A percentile compares a stretch with the other conserved stretches of the same genome.
These are phyloP conservation scores for Phoenix dactylifera DNA, from an alignment of 176 grass and related monocot species.

Conservation along the genomic window DNA sequence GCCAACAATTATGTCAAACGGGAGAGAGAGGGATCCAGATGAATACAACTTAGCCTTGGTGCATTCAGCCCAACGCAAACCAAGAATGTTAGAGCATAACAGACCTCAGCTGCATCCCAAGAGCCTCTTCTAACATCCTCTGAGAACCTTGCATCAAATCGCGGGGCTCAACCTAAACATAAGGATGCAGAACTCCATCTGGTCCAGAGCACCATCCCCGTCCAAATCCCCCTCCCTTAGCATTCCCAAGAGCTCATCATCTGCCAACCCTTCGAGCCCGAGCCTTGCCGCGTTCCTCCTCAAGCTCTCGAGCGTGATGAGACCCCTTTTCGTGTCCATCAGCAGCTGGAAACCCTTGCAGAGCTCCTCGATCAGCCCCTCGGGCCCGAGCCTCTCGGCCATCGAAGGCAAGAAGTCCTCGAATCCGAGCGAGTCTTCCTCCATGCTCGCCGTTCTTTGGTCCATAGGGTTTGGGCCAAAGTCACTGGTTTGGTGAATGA, in stretches of 20 bases:
- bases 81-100: too few relatives aligned
- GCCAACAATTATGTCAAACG: too few relatives aligned
- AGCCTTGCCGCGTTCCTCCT: slow-evolving; percentile 42
- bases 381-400: slow-evolving; percentile 56
- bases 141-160: slow-evolving; percentile 47
- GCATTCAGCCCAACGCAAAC: too few relatives aligned
- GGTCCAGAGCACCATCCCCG: slow-evolving; percentile 60
- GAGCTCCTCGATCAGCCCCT: slow-evolving; percentile 74
- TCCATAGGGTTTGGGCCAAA: too few relatives aligned
- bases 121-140: too few relatives aligned
- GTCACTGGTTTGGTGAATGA: too few relatives aligned
- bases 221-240: slow-evolving; percentile 62
- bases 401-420: slow-evolving; percentile 75
- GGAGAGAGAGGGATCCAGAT: too few relatives aligned
- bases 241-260: slow-evolving; percentile 63
- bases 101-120: too few relatives aligned
- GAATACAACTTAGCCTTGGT: too few relatives aligned
- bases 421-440: slow-evolving; percentile 24
- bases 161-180: slow-evolving; percentile 77
- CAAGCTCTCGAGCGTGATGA: slow-evolving; percentile 80
- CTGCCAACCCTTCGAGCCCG: slow-evolving; percentile 37
- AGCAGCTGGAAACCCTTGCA: slow-evolving; percentile 93
- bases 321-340: slow-evolving; percentile 46
- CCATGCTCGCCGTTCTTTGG: neutral
- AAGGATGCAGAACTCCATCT: slow-evolving; percentile 84